Evolutionary conservation across 2,329 filamentous ascomycete genomes (phyloP).

Genomic region (Gnomoniopsis sp.): DNA sequence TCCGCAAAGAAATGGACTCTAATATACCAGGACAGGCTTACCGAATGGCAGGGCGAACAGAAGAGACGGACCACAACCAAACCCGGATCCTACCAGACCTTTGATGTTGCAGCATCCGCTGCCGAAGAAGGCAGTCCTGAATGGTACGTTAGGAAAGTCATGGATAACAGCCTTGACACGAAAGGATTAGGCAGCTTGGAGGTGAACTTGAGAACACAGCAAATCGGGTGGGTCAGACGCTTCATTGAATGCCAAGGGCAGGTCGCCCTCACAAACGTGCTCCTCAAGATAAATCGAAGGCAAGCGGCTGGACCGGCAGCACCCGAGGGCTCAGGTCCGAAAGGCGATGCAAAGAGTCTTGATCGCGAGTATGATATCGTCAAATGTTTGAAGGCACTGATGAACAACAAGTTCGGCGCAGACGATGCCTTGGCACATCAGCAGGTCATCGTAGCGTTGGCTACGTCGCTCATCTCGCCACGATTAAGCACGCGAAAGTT

Average conservation of each 20-base stretch:
- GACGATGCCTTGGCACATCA: constrained; percentile 91
- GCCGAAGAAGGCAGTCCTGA: constrained; percentile 96
- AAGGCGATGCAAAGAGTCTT: constrained; percentile 69
- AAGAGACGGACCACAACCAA: constrained; percentile 76
- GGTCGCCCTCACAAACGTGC: constrained; percentile 88
- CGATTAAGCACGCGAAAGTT: constrained; percentile 89
- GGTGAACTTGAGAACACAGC: constrained; percentile 92
- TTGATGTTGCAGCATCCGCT: constrained; percentile 66
- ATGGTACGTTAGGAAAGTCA: constrained; percentile 95
- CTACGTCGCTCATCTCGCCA: constrained; percentile 81
- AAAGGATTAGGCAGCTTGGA: constrained; percentile 91
- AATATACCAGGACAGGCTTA: constrained; percentile 89
- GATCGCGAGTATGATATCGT: constrained; percentile 96
- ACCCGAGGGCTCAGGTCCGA: constrained; percentile 40
- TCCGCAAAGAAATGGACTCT: constrained; percentile 96
- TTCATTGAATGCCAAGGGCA: constrained; percentile 98
- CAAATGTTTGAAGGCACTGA: constrained; percentile 93
- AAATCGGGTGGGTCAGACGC: constrained; percentile 93
- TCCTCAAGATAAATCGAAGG: constrained; percentile 89
- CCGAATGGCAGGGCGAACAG: constrained; percentile 91
- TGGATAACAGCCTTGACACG: constrained; percentile 89
- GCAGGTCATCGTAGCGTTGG: constrained; percentile 83
- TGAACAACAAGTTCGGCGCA: constrained; percentile 99
- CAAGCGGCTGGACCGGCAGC: constrained; percentile 70
- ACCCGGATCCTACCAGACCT: constrained; percentile 65